Evolutionary conservation across 805 yeast species (phyloP).

Genomic region (Lipomyces mesembrius): DNA sequence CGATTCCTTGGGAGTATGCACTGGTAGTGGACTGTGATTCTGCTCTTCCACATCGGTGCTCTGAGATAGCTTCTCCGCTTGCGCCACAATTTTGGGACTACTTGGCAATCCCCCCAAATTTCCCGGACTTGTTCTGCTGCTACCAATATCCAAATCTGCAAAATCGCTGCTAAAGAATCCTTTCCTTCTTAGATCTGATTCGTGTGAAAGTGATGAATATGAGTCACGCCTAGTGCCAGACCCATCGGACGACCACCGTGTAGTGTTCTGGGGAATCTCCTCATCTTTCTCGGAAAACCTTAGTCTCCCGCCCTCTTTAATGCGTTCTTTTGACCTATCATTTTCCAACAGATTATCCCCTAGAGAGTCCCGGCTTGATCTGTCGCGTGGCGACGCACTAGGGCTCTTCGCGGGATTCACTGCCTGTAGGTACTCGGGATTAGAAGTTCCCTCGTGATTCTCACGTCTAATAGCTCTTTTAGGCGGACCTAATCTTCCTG

Average conservation of each 20-base stretch:
- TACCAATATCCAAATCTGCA: constrained; percentile 5
- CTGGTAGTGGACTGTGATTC: neutral
- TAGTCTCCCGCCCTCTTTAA: constrained; percentile 5
- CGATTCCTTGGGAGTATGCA: neutral
- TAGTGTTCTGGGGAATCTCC: constrained; percentile 40
- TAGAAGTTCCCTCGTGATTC: constrained; percentile 27
- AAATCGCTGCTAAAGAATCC: neutral
- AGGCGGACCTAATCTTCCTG: constrained; percentile 48
- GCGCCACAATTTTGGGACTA: neutral
- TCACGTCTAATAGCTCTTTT: constrained; percentile 43
- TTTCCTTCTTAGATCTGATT: constrained; percentile 5
- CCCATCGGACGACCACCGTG: constrained; percentile 11
- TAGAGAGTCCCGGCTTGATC: neutral
- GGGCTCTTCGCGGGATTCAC: constrained; percentile 8
- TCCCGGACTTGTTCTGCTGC: neutral
- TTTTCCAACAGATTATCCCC: neutral
- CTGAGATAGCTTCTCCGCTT: neutral
- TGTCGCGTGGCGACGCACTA: constrained; percentile 8
- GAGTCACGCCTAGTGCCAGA: constrained; percentile 1
- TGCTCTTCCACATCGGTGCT: neutral
- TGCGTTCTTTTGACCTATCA: neutral
- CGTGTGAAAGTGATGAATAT: neutral
- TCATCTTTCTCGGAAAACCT: constrained; percentile 31
- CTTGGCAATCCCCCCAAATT: neutral
- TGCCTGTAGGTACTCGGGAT: constrained; percentile 4